Evolutionary conservation across 2,329 filamentous ascomycete genomes (phyloP), one percentile per base, ranked within the genome.

Genomic region (Exophiala xenobiotica): DNA sequence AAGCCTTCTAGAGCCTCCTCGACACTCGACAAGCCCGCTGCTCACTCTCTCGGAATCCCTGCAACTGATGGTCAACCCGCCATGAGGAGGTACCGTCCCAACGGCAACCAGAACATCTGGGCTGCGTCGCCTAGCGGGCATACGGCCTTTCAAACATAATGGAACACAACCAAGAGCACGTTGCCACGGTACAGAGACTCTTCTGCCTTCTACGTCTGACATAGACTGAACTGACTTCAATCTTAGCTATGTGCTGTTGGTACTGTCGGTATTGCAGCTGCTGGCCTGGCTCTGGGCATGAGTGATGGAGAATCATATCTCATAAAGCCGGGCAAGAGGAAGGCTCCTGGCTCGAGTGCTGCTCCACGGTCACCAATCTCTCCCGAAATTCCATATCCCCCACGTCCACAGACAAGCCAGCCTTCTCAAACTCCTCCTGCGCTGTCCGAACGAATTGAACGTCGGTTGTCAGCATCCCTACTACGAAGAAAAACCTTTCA

Each of bases 161-260:
- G 57, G 57, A 60, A 31, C 45, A 54, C 23, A 46, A 38, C 49
- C 52, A 57, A 47, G 54, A 60, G 50, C 57, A 60, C 39, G 48
- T 57, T 56, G 57, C 57, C 29, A 60, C 57, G 49, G 57, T 60
- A 53, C 27, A 16, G 11, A 33, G 6, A 39, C 35, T 20, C 20
- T 31, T 14, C 27, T 14, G 16, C 23, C 16, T 18, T 12, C n/a
- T 40, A n/a, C 12, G n/a, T n/a, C 18, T 43, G 27, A 19, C 19
- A 11, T 46, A 31, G 14, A 35, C 9, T 16, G 27, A 39, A 18
- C 53, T 58, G 44, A 58, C 40, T 20, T n/a, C 35, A 8, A 31
- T 60, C 59, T 40, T 61, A 83, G 80, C 76, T 85, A 63, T 82
- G 79, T 79, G 82, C 81, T 64, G 72, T 81, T 67, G 80, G 80